Base-by-base conservation (phyloP, 2,329 filamentous ascomycete genomes). In the Elsinoe australis region DNA sequence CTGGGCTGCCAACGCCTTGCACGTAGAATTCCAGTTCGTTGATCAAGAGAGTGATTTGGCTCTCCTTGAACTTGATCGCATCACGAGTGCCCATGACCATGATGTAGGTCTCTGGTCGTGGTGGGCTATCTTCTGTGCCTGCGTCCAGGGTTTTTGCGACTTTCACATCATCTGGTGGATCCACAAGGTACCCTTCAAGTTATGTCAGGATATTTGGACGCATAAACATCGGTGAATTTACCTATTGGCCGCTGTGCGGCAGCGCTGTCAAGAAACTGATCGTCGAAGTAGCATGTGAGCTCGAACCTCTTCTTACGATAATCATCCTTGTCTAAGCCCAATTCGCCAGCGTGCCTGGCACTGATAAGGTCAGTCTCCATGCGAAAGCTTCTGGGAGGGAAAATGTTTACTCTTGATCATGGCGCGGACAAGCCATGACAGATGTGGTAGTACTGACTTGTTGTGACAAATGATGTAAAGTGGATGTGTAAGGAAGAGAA, bases 91-190 rank as follows among this genome's bases (percentile, higher is more conserved):
- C 26, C 5, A 44, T 10, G 4, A 6, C 15, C 14, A 44, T 24
- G 4, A 44, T 8, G 39, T 44, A 44, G 26, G 15, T 32, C 15
- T 44, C 39, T 17, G 39, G 39, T 14, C 39, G 39, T 7, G 39
- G 39, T 29, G 39, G 39, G 26, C 32, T 15, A 32, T 44, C 39
- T 14, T 5, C 17, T 3, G 22, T 17, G 5, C 14, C 39, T n/a
- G 39, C 24, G 6, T 29, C 39, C 26, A 15, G 39, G 4, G 39
- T 44, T 5, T 29, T 8, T 12, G 39, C 39, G 5, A 44, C 17
- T 19, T 32, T 10, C 6, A 32, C 17, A 15, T 32, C 39, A 19
- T 32, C 12, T 32, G 39, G 39, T 8, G 14, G 39, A 2, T 32
- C 18, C 7, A n/a, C n/a, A 18, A 44, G 39, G 26, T 28, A 44